Evolutionary conservation across 176 grass and related monocot genomes (phyloP), one percentile per base, ranked within the genome.

Genomic region (Oryza nivara): DNA sequence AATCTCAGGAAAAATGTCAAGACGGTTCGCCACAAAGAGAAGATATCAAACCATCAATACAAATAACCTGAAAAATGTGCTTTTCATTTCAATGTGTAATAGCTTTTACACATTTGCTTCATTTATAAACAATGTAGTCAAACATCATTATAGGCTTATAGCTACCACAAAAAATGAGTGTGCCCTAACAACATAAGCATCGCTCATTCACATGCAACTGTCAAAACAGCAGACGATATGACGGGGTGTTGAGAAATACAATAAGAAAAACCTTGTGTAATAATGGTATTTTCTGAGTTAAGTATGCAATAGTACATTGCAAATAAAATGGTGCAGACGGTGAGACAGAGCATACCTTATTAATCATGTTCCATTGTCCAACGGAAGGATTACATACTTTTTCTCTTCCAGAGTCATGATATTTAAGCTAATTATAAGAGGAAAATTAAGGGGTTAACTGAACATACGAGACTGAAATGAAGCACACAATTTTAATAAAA

Each of bases 311-410:
- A 11, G 43, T 47, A 47, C 9, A 47, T 12, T 47, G 45, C 45
- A 47, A 47, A 47, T 13, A 47, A 12, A 45, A 45, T 10, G 44
- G 9, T 45, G 48, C 48, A 51, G 12, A 19, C 5, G 1, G 51
- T 17, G 40, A 10, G 19, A 13, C 23, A 76, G 10, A 77, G 61
- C 13, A 84, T 86, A 93, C 92, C 92, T 95, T 93, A 58, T 88
- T 91, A 25, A 90, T 93, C 95, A 95, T 95, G 67, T 98, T 98
- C 95, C 95, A 95, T 58, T 93, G 92, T 71, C 95, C 95, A 11
- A 93, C 49, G 15, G 9, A 44, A 82, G 95, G 95, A 79, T 22
- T 68, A 56, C 92, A 93, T 2, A 82, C 60, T 46, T 84, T 95
- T 25, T 98, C 87, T 70, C 79, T 73, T 68, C 95, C 95, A 35